Percentiles rank a stretch among this genome's conserved stretches.
These are phyloP conservation scores for Yarrowia phangngaensis DNA, from an alignment of 805 yeast species.

Conservation along the genomic window DNA sequence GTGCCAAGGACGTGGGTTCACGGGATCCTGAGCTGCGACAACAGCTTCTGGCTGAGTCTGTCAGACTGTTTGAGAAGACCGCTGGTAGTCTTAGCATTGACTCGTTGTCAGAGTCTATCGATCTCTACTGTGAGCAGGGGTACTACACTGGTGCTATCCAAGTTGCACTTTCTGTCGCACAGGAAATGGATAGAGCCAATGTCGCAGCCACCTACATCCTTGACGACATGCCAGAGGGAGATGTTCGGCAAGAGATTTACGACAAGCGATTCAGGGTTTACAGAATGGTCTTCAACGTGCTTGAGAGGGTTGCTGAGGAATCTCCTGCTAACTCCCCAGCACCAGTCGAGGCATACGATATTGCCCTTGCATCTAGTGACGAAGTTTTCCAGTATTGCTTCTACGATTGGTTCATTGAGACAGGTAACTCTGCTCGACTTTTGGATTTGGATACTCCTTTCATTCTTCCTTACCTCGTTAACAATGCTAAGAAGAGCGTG, in stretches of 20 bases:
- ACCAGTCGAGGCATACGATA: slow-evolving; percentile 50
- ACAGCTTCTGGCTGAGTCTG: slow-evolving; percentile 68
- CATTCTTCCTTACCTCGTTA: slow-evolving; percentile 67
- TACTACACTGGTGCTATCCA: slow-evolving; percentile 83
- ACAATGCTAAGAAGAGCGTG: slow-evolving; percentile 49
- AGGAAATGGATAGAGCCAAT: slow-evolving; percentile 59
- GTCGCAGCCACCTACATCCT: slow-evolving; percentile 54
- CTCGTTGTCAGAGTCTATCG: slow-evolving; percentile 73
- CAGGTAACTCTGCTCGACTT: slow-evolving; percentile 71
- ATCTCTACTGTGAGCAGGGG: slow-evolving; percentile 70
- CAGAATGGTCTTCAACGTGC: slow-evolving; percentile 67
- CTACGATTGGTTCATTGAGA: slow-evolving; percentile 85
- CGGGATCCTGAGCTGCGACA: slow-evolving; percentile 64
- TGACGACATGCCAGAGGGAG: slow-evolving; percentile 50
- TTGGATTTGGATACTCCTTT: slow-evolving; percentile 78
- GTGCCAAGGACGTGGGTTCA: slow-evolving; percentile 71
- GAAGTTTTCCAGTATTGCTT: slow-evolving; percentile 86
- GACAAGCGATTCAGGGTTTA: slow-evolving; percentile 59
- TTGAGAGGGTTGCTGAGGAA: slow-evolving; percentile 57
- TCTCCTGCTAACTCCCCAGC: slow-evolving; percentile 55
- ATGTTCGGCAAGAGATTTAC: slow-evolving; percentile 50
- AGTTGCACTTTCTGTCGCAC: slow-evolving; percentile 72
- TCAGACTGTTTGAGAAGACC: slow-evolving; percentile 70
- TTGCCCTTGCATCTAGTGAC: slow-evolving; percentile 71
- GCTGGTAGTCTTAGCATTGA: slow-evolving; percentile 74